These are phyloP conservation scores for Pleurotus salmoneostramineus DNA, from an alignment of 768 basidiomycete species.

Conservation along the genomic window DNA sequence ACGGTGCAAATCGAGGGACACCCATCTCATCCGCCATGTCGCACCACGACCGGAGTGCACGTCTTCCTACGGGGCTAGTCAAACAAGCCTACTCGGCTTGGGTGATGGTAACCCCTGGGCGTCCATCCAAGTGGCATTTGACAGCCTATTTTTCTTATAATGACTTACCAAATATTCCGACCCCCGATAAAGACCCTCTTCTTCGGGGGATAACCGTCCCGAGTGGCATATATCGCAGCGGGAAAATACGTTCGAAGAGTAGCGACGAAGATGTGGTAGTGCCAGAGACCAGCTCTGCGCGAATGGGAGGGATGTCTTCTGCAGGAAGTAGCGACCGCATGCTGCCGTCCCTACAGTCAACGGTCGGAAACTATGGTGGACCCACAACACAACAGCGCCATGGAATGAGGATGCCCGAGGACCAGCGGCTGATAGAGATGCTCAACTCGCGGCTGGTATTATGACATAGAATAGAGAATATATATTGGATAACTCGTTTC, in stretches of 20 bases:
- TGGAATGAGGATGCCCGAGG: constrained; percentile 45
- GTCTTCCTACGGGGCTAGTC: constrained; percentile 53
- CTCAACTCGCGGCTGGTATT: constrained; percentile 35
- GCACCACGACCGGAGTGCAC: constrained; percentile 52
- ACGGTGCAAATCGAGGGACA: constrained; percentile 45
- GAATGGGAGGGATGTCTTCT: no score
- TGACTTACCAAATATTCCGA: constrained; percentile 42
- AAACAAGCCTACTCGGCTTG: constrained; percentile 74
- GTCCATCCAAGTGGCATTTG: constrained; percentile 63
- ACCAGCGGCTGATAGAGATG: constrained; percentile 59
- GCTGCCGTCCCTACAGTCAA: constrained; percentile 38
- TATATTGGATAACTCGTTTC: background rate
- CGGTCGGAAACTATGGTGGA: constrained; percentile 25
- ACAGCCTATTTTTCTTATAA: constrained; percentile 53
- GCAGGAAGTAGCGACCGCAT: constrained; percentile 14
- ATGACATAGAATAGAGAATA: background rate
- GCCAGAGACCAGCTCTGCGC: background rate
- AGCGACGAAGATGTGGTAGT: constrained; percentile 23
- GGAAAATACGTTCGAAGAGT: constrained; percentile 36
- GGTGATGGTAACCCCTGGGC: constrained; percentile 40
- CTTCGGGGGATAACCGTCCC: constrained; percentile 42
- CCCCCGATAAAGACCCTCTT: constrained; percentile 39
- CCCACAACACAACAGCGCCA: constrained; percentile 21
- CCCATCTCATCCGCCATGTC: constrained; percentile 51
- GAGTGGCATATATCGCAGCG: constrained; percentile 40